These are phyloP conservation scores for Leccinellum luteum DNA, from an alignment of 768 basidiomycete species.

Conservation along the genomic window DNA sequence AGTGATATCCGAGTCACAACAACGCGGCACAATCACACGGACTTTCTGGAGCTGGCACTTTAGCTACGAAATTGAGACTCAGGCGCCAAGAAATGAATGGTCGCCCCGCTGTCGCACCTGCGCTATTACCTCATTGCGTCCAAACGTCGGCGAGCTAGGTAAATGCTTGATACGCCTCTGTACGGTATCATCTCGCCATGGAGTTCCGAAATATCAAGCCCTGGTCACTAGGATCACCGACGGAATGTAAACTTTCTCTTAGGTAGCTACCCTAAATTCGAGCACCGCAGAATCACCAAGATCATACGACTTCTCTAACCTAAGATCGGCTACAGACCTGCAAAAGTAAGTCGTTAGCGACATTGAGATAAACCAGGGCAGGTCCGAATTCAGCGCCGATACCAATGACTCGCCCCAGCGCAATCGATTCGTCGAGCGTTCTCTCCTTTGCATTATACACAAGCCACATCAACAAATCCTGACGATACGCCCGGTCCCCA, in stretches of 20 bases:
- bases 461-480: conserved; percentile 47
- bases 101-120: too few relatives aligned
- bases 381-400: background rate
- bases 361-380: background rate
- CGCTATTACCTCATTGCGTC: too few relatives aligned
- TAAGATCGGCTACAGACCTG: background rate
- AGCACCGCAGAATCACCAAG: background rate
- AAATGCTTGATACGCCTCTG: too few relatives aligned
- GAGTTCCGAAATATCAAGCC: too few relatives aligned
- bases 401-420: background rate
- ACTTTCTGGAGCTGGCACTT: background rate
- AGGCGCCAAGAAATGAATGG: conserved; percentile 6
- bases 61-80: conserved; percentile 9
- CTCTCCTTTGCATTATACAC: conserved; percentile 44
- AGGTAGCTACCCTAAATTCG: background rate
- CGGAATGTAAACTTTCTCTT: background rate
- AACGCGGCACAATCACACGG: background rate
- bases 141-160: too few relatives aligned
- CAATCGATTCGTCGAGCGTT: conserved; percentile 22
- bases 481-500: conserved; percentile 41
- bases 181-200: too few relatives aligned
- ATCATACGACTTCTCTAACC: background rate
- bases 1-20: background rate
- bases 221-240: too few relatives aligned
- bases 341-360: background rate